A percentile compares a stretch with the other conserved stretches of the same genome.
Conservation (phyloP, 2,329 filamentous ascomycete species). For the Neoarthrinium moseri region DNA sequence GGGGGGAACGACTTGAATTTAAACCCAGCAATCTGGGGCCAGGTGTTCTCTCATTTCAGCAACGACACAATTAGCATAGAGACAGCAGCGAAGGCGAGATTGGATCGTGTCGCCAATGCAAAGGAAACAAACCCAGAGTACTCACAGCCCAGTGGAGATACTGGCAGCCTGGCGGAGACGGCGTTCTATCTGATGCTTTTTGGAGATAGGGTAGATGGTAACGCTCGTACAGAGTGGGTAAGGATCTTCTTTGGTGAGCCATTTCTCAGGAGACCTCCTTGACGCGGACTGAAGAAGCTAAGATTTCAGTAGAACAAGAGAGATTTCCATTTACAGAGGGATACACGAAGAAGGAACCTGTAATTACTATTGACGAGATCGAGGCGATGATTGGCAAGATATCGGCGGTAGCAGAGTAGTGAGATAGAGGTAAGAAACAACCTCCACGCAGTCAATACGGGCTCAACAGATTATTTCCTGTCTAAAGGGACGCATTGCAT, state of each 20-base stretch:
- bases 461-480: too few relatives aligned
- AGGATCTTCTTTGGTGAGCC: constrained; percentile 1
- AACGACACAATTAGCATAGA: constrained; percentile 15
- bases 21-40: constrained; percentile 12
- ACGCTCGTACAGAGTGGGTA: neutral
- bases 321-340: neutral
- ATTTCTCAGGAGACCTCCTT: neutral
- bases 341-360: neutral
- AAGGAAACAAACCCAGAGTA: constrained; percentile 17
- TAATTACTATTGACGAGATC: neutral
- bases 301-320: neutral
- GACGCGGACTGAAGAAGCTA: neutral
- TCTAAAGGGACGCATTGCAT: too few relatives aligned
- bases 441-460: too few relatives aligned
- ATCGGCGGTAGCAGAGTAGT: neutral
- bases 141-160: neutral
- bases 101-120: constrained; percentile 15
- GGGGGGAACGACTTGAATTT: neutral
- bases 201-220: neutral
- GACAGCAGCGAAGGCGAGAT: constrained; percentile 16
- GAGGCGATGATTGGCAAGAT: neutral
- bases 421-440: too few relatives aligned
- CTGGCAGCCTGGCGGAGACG: neutral
- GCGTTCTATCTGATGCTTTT: constrained; percentile 1
- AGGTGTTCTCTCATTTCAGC: constrained; percentile 17